These are phyloP conservation scores for Stereum hirsutum DNA, from an alignment of 1,284 basidiomycete species.

Conservation along the genomic window DNA sequence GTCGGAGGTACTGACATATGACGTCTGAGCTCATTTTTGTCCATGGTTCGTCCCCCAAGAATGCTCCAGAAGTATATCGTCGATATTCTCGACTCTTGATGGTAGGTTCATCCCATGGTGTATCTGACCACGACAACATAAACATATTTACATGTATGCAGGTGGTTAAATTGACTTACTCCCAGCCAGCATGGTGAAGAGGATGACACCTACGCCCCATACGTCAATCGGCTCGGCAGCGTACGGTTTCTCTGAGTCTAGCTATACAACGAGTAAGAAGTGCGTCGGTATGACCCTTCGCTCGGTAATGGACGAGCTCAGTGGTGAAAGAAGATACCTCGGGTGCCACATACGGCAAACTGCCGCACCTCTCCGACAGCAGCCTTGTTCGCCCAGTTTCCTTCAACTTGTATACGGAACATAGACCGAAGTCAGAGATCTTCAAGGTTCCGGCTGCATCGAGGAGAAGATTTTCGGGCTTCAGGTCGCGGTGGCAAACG, in stretches of 20 bases:
- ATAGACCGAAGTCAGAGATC: conserved; percentile 93
- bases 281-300: conserved; percentile 1
- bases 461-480: conserved; percentile 90
- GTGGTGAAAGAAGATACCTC: conserved; percentile 44
- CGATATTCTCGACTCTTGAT: conserved; percentile 69
- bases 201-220: conserved; percentile 95
- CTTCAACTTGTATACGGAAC: conserved; percentile 86
- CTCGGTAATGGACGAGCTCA: neutral
- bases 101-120: conserved; percentile 97
- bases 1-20: conserved; percentile 43
- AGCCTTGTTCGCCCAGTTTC: conserved; percentile 66
- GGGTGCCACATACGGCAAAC: conserved; percentile 91
- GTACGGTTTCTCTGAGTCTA: conserved; percentile 55
- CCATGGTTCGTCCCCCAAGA: conserved; percentile 82
- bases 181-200: conserved; percentile 87
- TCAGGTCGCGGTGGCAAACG: conserved; percentile 93
- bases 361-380: conserved; percentile 83
- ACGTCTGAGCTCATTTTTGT: conserved; percentile 52
- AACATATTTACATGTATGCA: neutral
- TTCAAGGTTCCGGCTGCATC: conserved; percentile 78
- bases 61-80: conserved; percentile 68
- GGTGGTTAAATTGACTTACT: conserved; percentile 48
- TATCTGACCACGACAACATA: too few species aligned
- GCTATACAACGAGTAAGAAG: conserved; percentile 28
- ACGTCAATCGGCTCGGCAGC: conserved; percentile 89